Percentiles rank a stretch among this genome's conserved stretches.
Evolutionary conservation across 257 asterid genomes (phyloP).

Genomic region (Avicennia marina): DNA sequence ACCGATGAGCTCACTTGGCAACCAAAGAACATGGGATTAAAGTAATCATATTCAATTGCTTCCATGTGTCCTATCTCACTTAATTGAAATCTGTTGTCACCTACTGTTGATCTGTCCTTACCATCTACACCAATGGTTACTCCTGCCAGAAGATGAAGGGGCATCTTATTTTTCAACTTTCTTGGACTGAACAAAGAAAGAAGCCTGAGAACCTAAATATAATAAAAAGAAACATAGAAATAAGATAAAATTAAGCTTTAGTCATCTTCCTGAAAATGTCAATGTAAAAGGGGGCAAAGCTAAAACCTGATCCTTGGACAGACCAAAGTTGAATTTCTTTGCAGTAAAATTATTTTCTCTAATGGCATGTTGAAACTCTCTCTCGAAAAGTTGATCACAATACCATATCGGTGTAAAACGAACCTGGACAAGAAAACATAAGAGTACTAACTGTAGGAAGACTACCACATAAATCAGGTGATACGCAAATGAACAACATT

Average conservation of each 20-base stretch:
- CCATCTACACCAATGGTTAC: conserved; percentile 19
- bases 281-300: conserved; percentile 4
- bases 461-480: background rate
- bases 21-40: conserved; percentile 22
- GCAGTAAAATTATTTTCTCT: conserved; percentile 60
- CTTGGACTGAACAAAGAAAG: conserved; percentile 53
- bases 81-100: conserved; percentile 20
- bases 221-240: conserved; percentile 6
- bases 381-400: conserved; percentile 69
- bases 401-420: conserved; percentile 52
- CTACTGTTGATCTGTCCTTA: conserved; percentile 28
- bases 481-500: no score
- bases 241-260: conserved; percentile 12
- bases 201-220: conserved; percentile 60
- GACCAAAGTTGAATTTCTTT: conserved; percentile 65
- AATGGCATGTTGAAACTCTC: conserved; percentile 59
- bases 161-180: conserved; percentile 34
- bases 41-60: conserved; percentile 15
- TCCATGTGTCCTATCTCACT: conserved; percentile 22
- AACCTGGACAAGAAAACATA: conserved; percentile 44
- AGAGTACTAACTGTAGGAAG: conserved; percentile 17
- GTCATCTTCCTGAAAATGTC: conserved; percentile 18
- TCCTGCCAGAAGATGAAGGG: conserved; percentile 22
- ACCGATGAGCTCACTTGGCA: conserved; percentile 21
- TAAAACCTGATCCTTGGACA: conserved; percentile 62